Percentiles rank a stretch among this genome's conserved stretches.
phyloP scores from a whole-genome alignment of 2,329 filamentous ascomycete genomes.

The Stagonosporopsis tanaceti region DNA sequence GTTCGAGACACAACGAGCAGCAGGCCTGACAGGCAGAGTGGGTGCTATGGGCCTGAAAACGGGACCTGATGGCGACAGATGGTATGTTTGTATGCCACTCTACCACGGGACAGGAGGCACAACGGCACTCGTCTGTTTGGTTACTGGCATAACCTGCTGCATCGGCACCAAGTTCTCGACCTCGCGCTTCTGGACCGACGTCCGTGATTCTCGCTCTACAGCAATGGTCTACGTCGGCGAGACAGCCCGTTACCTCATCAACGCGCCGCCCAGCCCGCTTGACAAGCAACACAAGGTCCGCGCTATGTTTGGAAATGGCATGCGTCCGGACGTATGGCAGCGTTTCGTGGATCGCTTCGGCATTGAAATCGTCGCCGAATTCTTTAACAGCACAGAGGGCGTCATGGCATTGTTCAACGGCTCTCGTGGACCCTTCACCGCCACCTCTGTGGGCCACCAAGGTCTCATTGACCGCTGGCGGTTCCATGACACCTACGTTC shows the following conservation, averaged over 20 bases:
- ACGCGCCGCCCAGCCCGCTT: slow-evolving; percentile 68
- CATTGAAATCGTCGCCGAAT: slow-evolving; percentile 71
- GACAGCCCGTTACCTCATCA: slow-evolving; percentile 76
- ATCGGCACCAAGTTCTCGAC: slow-evolving; percentile 74
- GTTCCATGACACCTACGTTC: slow-evolving; percentile 65
- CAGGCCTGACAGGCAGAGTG: slow-evolving; percentile 49
- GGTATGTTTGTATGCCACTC: slow-evolving; percentile 79
- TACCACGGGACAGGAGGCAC: slow-evolving; percentile 79
- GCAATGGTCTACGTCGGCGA: slow-evolving; percentile 82
- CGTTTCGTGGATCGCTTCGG: slow-evolving; percentile 70
- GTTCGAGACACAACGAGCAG: slow-evolving; percentile 63
- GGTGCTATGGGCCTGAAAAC: slow-evolving; percentile 46
- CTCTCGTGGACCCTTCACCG: slow-evolving; percentile 67
- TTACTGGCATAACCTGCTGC: slow-evolving; percentile 65
- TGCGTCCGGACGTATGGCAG: slow-evolving; percentile 73
- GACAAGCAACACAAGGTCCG: slow-evolving; percentile 67
- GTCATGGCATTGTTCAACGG: slow-evolving; percentile 69
- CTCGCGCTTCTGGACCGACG: slow-evolving; percentile 74
- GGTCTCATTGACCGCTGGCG: slow-evolving; percentile 66
- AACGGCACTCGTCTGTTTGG: slow-evolving; percentile 63
- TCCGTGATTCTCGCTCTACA: slow-evolving; percentile 72
- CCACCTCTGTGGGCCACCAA: slow-evolving; percentile 74
- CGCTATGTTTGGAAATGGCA: slow-evolving; percentile 71
- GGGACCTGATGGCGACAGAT: slow-evolving; percentile 63
- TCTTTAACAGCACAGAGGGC: slow-evolving; percentile 81